These are phyloP conservation scores for Phytophthora idaei DNA, from an alignment of 352 stramenopile genomes.

Conservation along the genomic window DNA sequence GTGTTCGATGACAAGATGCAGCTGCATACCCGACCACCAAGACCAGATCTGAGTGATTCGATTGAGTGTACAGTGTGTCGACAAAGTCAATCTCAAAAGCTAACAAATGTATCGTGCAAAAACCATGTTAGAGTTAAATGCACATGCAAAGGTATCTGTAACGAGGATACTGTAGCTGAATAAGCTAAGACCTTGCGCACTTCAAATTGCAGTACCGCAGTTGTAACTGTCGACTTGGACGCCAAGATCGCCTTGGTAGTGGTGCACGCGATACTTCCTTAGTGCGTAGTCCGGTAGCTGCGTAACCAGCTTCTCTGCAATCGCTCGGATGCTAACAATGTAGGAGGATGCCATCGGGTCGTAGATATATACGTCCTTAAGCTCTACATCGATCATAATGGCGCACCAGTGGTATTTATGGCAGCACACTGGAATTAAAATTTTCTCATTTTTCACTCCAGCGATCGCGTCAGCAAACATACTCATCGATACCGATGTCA, in stretches of 20 bases:
- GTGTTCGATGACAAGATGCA: too few relatives aligned
- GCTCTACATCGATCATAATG: not conserved
- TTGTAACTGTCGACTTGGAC: not conserved
- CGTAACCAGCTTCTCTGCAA: constrained; percentile 3
- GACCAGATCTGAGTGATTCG: too few relatives aligned
- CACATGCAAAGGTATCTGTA: too few relatives aligned
- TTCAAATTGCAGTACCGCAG: not conserved
- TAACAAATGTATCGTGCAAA: too few relatives aligned
- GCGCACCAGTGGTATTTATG: constrained; percentile 4
- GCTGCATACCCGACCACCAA: too few relatives aligned
- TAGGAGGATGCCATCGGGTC: constrained; percentile 4
- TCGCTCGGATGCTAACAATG: not conserved
- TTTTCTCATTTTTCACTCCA: not conserved
- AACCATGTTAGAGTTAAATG: too few relatives aligned
- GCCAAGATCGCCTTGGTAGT: not conserved
- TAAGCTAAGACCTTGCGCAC: not conserved
- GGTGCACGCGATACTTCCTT: constrained; percentile 11
- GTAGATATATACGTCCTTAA: not conserved
- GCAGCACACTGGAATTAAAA: not conserved
- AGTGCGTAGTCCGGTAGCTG: constrained; percentile 4
- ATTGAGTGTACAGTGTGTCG: too few relatives aligned
- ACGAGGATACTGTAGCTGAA: too few relatives aligned
- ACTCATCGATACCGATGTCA: not conserved
- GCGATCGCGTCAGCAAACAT: not conserved
- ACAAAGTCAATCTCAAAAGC: too few relatives aligned